These are phyloP conservation scores for Penicillium coffeae DNA, from an alignment of 495 filamentous ascomycete genomes.

Conservation along the genomic window DNA sequence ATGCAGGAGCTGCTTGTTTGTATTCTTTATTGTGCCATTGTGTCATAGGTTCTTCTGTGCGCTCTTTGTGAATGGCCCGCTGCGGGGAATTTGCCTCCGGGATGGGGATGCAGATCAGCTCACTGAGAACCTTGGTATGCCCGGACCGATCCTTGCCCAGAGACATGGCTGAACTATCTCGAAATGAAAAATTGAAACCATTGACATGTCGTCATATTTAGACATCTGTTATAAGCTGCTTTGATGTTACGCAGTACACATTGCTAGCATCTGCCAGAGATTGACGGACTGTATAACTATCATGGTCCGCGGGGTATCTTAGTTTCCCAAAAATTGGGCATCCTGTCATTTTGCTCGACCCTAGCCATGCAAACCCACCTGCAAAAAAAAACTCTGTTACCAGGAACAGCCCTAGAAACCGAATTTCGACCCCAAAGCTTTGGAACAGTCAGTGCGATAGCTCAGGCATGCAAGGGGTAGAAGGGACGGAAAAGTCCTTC, in stretches of 20 bases:
- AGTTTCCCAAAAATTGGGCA: background rate
- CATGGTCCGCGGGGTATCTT: background rate
- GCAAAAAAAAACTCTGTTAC: background rate
- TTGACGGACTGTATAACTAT: background rate
- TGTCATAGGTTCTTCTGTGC: background rate
- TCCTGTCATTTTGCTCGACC: background rate
- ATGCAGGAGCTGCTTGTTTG: constrained; percentile 4
- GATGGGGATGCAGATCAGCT: background rate
- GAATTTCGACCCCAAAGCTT: constrained; percentile 44
- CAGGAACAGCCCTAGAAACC: constrained; percentile 23
- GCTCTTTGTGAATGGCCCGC: background rate
- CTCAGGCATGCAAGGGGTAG: constrained; percentile 22
- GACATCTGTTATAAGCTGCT: too few species aligned
- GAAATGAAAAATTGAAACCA: too few species aligned
- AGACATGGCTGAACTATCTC: too few species aligned
- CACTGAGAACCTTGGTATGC: constrained; percentile 1
- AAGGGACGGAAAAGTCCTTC: background rate
- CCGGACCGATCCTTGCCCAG: background rate
- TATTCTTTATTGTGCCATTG: background rate
- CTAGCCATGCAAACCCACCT: background rate
- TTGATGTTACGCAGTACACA: too few species aligned
- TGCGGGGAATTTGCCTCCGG: background rate
- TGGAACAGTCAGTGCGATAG: constrained; percentile 23
- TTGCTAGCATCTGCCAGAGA: background rate
- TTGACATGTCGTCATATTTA: too few species aligned